Percentiles rank a stretch among this genome's conserved stretches.
Evolutionary conservation across 495 filamentous ascomycete species (phyloP).

Genomic region (Talaromyces wortmannii): DNA sequence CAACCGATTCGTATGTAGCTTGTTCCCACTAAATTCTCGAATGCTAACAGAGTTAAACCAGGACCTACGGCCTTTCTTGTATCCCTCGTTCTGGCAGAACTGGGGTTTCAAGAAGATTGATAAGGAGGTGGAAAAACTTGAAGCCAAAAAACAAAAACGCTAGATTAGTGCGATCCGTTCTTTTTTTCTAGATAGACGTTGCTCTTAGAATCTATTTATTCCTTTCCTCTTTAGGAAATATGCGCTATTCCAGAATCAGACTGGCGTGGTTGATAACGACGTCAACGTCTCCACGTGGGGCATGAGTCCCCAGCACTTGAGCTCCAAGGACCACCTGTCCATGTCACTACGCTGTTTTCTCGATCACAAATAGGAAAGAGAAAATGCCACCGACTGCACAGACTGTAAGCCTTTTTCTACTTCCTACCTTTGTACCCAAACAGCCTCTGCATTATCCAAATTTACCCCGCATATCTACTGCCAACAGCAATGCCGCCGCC

Average conservation of each 20-base stretch:
- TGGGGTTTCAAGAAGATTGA: constrained; percentile 14
- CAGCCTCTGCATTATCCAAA: background rate
- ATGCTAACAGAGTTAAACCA: background rate
- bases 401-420: background rate
- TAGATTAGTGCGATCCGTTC: too few species aligned
- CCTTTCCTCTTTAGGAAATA: too few species aligned
- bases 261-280: too few species aligned
- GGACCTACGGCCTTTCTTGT: constrained; percentile 8
- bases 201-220: too few species aligned
- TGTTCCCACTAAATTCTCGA: too few species aligned
- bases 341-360: background rate
- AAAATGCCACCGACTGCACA: background rate
- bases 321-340: background rate
- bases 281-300: too few species aligned
- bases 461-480: background rate
- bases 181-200: background rate
- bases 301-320: too few species aligned
- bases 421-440: background rate
- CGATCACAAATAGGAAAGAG: background rate
- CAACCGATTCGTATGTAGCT: constrained; percentile 33
- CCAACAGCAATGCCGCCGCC: too few species aligned
- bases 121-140: constrained; percentile 1
- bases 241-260: too few species aligned
- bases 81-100: constrained; percentile 3
- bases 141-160: background rate